phyloP scores from a whole-genome alignment of 768 basidiomycete genomes.

The Tubosaeta brunneosetosa region DNA sequence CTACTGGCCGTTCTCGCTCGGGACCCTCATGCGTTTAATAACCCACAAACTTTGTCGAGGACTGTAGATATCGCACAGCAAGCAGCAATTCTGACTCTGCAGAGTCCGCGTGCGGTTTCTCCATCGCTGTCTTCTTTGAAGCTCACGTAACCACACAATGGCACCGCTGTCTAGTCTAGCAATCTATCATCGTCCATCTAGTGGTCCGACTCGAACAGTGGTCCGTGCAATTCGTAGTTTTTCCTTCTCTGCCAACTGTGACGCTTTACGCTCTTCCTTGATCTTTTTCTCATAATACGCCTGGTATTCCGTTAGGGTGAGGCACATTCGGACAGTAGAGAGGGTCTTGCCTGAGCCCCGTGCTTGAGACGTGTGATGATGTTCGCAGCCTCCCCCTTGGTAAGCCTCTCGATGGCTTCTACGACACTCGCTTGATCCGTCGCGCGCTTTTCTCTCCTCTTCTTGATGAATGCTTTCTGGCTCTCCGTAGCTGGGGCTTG shows the following conservation, averaged over 20 bases:
- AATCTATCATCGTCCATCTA: conserved; percentile 20
- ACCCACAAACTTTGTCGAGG: conserved; percentile 39
- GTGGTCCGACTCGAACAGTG: conserved; percentile 58
- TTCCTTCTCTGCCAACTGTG: conserved; percentile 43
- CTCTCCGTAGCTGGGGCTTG: conserved; percentile 51
- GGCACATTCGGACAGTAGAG: background rate
- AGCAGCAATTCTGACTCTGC: conserved; percentile 59
- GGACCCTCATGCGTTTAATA: conserved; percentile 41
- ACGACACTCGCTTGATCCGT: conserved; percentile 15
- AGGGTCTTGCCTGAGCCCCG: conserved; percentile 56
- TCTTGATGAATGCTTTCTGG: conserved; percentile 55
- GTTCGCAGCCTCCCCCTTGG: conserved; percentile 75
- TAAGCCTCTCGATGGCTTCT: conserved; percentile 42
- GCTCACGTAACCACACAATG: background rate
- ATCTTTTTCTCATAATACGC: conserved; percentile 52
- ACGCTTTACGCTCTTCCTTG: conserved; percentile 37
- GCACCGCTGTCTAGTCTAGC: background rate
- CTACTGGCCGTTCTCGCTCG: conserved; percentile 63
- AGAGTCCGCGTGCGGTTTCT: conserved; percentile 61
- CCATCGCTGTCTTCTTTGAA: conserved; percentile 43
- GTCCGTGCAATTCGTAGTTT: conserved; percentile 45
- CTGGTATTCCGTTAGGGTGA: conserved; percentile 29
- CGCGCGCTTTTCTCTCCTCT: conserved; percentile 41
- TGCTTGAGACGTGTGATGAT: conserved; percentile 75
- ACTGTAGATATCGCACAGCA: conserved; percentile 56